These are phyloP conservation scores for Leccinum griseonigrum DNA, from an alignment of 1,284 basidiomycete genomes.

Conservation along the genomic window DNA sequence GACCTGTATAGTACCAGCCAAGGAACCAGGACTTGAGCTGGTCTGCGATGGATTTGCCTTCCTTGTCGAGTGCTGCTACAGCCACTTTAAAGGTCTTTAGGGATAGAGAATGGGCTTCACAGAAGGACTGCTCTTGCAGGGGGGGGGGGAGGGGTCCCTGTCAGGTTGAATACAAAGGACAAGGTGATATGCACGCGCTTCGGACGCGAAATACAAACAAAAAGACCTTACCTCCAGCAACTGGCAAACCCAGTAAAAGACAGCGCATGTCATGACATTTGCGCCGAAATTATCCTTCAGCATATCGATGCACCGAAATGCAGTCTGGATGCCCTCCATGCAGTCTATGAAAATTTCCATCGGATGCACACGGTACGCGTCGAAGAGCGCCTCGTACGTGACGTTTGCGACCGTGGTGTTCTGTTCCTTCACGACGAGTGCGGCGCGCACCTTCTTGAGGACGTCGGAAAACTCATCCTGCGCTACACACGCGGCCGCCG, in stretches of 20 bases:
- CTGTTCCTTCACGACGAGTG: constrained; percentile 8
- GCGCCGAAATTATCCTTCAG: constrained; percentile 20
- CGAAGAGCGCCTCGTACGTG: constrained; percentile 25
- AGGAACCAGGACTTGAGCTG: too few species aligned
- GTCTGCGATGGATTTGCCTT: too few species aligned
- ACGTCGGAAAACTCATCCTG: constrained; percentile 19
- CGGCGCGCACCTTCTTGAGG: constrained; percentile 24
- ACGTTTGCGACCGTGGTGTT: neutral
- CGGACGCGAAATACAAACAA: neutral
- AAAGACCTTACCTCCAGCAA: constrained; percentile 25
- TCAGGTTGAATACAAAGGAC: neutral
- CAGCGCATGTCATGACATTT: constrained; percentile 6
- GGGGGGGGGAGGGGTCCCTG: constrained; percentile 26
- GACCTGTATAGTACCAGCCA: too few species aligned
- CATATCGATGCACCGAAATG: constrained; percentile 11
- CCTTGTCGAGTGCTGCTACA: constrained; percentile 18
- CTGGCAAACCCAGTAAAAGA: constrained; percentile 34
- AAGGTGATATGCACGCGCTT: too few species aligned
- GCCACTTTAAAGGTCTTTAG: constrained; percentile 17
- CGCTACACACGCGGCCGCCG: constrained; percentile 24
- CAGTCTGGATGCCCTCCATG: constrained; percentile 27
- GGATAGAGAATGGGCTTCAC: constrained; percentile 17
- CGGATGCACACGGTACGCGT: constrained; percentile 6
- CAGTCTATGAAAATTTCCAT: constrained; percentile 19
- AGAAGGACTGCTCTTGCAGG: constrained; percentile 19